These are phyloP conservation scores for Polytrichum commune DNA, from an alignment of 225 moss, liverwort and hornwort species.

Conservation along the genomic window DNA sequence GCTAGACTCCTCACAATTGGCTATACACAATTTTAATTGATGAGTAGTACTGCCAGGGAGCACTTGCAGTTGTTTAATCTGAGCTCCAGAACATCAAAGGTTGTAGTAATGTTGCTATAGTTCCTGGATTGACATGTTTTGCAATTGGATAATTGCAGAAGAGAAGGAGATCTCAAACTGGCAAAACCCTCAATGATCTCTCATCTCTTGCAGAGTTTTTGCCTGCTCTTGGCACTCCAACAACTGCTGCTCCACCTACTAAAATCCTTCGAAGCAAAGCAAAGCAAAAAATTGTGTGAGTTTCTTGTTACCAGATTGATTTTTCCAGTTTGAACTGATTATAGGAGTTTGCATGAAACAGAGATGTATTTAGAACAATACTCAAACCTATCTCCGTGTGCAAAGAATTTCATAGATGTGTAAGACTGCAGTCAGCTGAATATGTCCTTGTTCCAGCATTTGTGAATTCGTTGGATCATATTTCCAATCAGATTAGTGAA, in stretches of 20 bases:
- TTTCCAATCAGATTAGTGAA: background rate
- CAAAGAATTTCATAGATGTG: no score
- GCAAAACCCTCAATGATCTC: slow-evolving; percentile 58
- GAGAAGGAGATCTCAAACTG: slow-evolving; percentile 59
- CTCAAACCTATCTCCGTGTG: no score
- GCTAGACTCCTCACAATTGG: background rate
- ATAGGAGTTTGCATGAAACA: no score
- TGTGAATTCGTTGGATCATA: no score
- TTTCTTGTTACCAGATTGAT: background rate
- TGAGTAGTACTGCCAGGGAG: background rate
- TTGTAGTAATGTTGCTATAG: background rate
- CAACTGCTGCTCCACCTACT: slow-evolving; percentile 29
- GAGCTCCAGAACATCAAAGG: no score
- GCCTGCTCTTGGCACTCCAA: slow-evolving; percentile 46
- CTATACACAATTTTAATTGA: background rate
- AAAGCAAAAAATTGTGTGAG: slow-evolving; percentile 67
- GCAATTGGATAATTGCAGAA: slow-evolving; percentile 41
- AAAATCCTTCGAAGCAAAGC: slow-evolving; percentile 64
- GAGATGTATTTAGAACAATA: no score
- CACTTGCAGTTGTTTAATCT: background rate
- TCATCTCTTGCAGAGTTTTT: slow-evolving; percentile 75
- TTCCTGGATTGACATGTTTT: slow-evolving; percentile 2
- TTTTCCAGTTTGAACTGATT: no score
- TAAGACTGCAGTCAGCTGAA: no score
- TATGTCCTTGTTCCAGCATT: no score